Conservation (phyloP, 1,284 basidiomycete species). For the Pseudozyma pruni region DNA sequence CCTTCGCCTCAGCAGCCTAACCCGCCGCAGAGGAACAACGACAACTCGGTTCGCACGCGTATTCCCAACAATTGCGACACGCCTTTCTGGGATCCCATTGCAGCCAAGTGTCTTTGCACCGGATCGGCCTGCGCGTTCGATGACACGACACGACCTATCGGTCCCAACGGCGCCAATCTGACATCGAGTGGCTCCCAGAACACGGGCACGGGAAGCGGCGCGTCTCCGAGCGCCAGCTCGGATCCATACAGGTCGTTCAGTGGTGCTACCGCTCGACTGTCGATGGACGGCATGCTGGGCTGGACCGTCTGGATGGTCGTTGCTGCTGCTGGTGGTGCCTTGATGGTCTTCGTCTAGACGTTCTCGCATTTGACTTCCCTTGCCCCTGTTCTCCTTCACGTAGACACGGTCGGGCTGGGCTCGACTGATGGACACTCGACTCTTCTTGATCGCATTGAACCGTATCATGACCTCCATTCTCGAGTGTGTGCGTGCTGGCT, state of each 20-base stretch:
- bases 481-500: no score
- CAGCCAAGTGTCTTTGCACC: slow-evolving; percentile 55
- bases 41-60: slow-evolving; percentile 51
- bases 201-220: slow-evolving; percentile 10
- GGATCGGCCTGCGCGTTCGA: slow-evolving; percentile 48
- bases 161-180: slow-evolving; percentile 53
- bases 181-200: slow-evolving; percentile 35
- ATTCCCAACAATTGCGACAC: slow-evolving; percentile 58
- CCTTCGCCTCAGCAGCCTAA: slow-evolving; percentile 60
- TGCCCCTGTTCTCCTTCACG: background rate
- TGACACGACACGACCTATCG: slow-evolving; percentile 57
- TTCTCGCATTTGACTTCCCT: background rate
- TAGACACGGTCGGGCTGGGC: background rate
- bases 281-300: slow-evolving; percentile 8
- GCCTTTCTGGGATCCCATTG: slow-evolving; percentile 62
- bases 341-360: slow-evolving; percentile 20
- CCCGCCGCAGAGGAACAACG: slow-evolving; percentile 62
- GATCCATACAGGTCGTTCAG: slow-evolving; percentile 41
- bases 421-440: no score
- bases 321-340: slow-evolving; percentile 21
- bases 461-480: no score
- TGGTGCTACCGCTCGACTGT: slow-evolving; percentile 10
- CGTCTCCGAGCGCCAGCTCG: slow-evolving; percentile 26
- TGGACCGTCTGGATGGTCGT: slow-evolving; percentile 25
- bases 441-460: no score